Base-by-base conservation (phyloP, 805 yeast species). In the Tanozyma kutaoensis region DNA sequence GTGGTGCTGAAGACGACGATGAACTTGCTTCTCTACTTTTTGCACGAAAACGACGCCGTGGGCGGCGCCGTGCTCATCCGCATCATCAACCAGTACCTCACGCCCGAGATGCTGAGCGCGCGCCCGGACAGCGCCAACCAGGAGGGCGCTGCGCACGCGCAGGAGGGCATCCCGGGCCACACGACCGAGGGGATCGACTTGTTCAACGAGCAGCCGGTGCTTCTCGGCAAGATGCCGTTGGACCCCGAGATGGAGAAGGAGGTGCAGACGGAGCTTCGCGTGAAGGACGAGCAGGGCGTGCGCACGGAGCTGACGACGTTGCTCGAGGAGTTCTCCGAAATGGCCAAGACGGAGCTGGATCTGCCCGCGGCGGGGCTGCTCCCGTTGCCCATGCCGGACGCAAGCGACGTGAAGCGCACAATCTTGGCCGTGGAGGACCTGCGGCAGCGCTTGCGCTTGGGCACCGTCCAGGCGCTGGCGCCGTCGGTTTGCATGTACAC, bases 401-500 rank as follows among this genome's bases (percentile, higher is more conserved):
- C 82, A 3, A 58, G 68, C 23, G 96, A 91, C 48, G 64, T 91
- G 27, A 80, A 78, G 45, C 57, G 81, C 32, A 88, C 80, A 45
- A 75, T 88, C 13, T 62, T 72, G 34, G 69, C 73, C 31, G 81
- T 91, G 17, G 81, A 73, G 42, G 97, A 88, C 50, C 72, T 88
- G 7, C 64, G 95, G 33, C 69, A 80, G 19, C 71, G 76, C 35
- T 72, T 88, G 32, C 67, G 62, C 37, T 48, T 88, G 27, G 80
- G 73, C 14, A 62, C 76, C 4, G 52, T 69, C 18, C 95, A 80
- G 52, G 78, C 93, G 4, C 62, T 84, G 14, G 69, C 88, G 15
- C 98, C 98, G 14, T 79, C 93, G 30, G 94, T 88, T 20, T 91
- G 97, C 52, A 82, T 88, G 94, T 91, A 91, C 58, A 88, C 97